Percentiles rank a stretch among this genome's conserved stretches.
Conservation (phyloP, 768 basidiomycete species). For the Kwoniella mangroviensis region DNA sequence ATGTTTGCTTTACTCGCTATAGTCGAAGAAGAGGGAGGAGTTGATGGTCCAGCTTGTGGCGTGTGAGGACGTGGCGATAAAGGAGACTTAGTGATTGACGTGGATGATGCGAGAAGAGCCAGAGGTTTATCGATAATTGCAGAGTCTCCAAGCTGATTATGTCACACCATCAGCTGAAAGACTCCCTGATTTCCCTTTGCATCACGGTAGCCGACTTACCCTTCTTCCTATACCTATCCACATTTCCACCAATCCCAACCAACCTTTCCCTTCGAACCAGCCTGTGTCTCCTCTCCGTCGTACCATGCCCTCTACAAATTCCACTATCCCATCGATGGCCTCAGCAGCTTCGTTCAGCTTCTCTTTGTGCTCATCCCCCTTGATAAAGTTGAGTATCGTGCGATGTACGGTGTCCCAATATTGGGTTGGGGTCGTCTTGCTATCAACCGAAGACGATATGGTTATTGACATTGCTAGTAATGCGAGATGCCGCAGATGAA, state of each 20-base stretch:
- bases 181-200: neutral
- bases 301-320: slow-evolving; percentile 31
- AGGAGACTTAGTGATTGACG: slow-evolving; percentile 3
- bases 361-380: slow-evolving; percentile 13
- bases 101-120: slow-evolving; percentile 17
- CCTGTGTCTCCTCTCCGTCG: slow-evolving; percentile 14
- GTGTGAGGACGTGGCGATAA: neutral
- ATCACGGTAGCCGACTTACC: slow-evolving; percentile 28
- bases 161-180: neutral
- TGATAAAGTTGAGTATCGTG: slow-evolving; percentile 8
- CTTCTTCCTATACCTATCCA: slow-evolving; percentile 49
- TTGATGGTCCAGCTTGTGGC: slow-evolving; percentile 8
- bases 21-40: slow-evolving; percentile 5
- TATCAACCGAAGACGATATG: slow-evolving; percentile 9
- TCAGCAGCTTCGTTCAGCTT: slow-evolving; percentile 12
- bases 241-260: slow-evolving; percentile 44
- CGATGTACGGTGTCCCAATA: slow-evolving; percentile 34
- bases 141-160: slow-evolving; percentile 29
- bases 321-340: slow-evolving; percentile 22
- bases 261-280: slow-evolving; percentile 44
- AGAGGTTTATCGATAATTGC: slow-evolving; percentile 40
- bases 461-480: slow-evolving; percentile 15
- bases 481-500: slow-evolving; percentile 14
- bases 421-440: slow-evolving; percentile 21
- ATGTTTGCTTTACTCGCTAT: neutral